phyloP scores from a whole-genome alignment of 768 basidiomycete genomes.

The Naganishia vaughanmartiniae region DNA sequence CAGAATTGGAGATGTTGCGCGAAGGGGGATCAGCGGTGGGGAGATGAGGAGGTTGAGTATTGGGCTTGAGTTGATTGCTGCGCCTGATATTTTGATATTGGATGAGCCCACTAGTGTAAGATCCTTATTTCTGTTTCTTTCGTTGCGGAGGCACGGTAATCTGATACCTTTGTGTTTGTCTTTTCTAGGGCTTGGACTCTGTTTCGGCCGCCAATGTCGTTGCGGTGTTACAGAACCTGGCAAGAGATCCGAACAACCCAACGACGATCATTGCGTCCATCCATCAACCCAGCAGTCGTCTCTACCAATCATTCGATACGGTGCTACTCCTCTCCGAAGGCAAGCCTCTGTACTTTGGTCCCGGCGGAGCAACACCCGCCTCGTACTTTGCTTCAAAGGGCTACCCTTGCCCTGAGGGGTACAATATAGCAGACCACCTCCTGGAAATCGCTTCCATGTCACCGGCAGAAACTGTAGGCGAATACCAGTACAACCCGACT shows the following conservation, averaged over 20 bases:
- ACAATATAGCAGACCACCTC: slow-evolving; percentile 89
- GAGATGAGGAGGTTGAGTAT: slow-evolving; percentile 88
- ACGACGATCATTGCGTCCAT: slow-evolving; percentile 83
- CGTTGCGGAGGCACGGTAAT: too few relatives aligned
- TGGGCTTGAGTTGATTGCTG: slow-evolving; percentile 79
- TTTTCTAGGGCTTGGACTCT: slow-evolving; percentile 68
- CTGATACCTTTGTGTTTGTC: slow-evolving; percentile 6
- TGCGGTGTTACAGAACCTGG: slow-evolving; percentile 71
- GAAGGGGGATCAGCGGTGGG: slow-evolving; percentile 83
- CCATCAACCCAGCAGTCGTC: slow-evolving; percentile 80
- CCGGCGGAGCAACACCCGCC: slow-evolving; percentile 68
- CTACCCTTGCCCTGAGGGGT: slow-evolving; percentile 66
- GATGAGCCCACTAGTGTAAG: slow-evolving; percentile 68
- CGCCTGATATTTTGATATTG: slow-evolving; percentile 77
- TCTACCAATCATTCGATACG: slow-evolving; percentile 80
- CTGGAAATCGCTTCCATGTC: slow-evolving; percentile 67
- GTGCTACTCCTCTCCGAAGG: slow-evolving; percentile 72
- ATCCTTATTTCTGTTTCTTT: background rate
- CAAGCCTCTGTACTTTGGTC: slow-evolving; percentile 72
- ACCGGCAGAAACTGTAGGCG: background rate
- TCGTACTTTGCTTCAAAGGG: slow-evolving; percentile 63
- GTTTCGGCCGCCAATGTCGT: slow-evolving; percentile 79
- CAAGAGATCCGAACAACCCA: slow-evolving; percentile 65
- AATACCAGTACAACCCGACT: background rate
- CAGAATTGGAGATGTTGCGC: slow-evolving; percentile 70